Base-by-base conservation (phyloP, 176 grass and related monocot species). In the Urochloa ruziziensis region DNA sequence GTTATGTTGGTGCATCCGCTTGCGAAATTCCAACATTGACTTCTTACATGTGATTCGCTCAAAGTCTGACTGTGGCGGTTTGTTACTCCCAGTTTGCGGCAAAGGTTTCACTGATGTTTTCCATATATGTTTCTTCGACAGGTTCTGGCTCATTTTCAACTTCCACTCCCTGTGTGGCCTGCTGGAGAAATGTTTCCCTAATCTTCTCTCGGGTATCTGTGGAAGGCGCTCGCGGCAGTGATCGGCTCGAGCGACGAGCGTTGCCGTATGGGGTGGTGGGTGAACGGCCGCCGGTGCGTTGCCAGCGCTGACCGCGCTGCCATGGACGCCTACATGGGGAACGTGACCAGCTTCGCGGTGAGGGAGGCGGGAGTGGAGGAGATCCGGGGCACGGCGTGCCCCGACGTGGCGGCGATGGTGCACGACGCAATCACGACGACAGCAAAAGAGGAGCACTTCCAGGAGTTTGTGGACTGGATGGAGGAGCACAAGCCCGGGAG, bases 401-500 rank as follows among this genome's bases (percentile, higher is more conserved):
- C 32, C 6, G 67, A 73, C 4, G 82, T 83, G 17, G 90, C 78
- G 7, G 18, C 34, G 25, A 58, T 85, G 66, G 86, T 69, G 39
- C 62, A 40, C 61, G 69, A 86, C 32, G 80, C 85, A 47, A 77
- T 70, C 53, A 35, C 47, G 57, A 39, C 79, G 44, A 39, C 21
- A 39, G 61, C 64, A 25, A 28, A 67, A 27, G 34, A 67, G 51
- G 86, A 88, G 42, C 80, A 25, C 15, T 88, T 91, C 23, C 77
- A 82, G 77, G 74, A 91, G 63, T 63, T 88, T 24, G 82, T 91
- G 51, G 86, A 92, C 37, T 92, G 86, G 90, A 62, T 86, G 78
- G 90, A 92, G 53, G 82, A 65, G 10, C 78, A 83, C 56, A 92
- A 75, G 70, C 7, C 10, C 33, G 16, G 9, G 19, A 12, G 63